Base-by-base conservation (phyloP, 1,284 basidiomycete species). In the Marasmius tenuissimus region DNA sequence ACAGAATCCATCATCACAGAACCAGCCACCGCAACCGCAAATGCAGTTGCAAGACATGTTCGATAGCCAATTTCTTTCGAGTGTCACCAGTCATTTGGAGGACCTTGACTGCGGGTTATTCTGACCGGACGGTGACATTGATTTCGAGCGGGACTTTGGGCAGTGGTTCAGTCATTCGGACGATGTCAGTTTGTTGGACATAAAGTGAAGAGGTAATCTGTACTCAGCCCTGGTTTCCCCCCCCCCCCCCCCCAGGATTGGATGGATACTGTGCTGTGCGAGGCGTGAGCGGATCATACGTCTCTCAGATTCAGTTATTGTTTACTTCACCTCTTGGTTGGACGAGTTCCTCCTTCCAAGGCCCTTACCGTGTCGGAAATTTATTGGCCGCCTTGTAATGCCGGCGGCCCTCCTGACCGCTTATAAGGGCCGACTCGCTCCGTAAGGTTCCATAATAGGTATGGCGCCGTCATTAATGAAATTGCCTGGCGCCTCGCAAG, bases 81-180 rank as follows among this genome's bases (percentile, higher is more conserved):
- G 70, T 8, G 72, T 81, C 6, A 73, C 75, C 27, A n/a, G n/a
- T n/a, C n/a, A n/a, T n/a, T n/a, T n/a, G n/a, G n/a, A n/a, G n/a
- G n/a, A n/a, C n/a, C n/a, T 85, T 55, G 80, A 83, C 58, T 39
- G 74, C 1, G 68, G 71, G 18, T 57, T 83, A 42, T 82, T 85
- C 68, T 71, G 76, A 48, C 65, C 71, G n/a, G 76, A 82, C 40
- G 78, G 78, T 2, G 78, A 82, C 58, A 72, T 87, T 68, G 83
- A 86, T 67, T 88, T 88, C 65, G 87, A 88, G 71, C 76, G 85
- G 67, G 86, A 87, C 67, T 88, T 88, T 71, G 83, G 84, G 56
- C 84, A 86, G 65, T 89, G 87, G 87, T 88, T 89, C 67, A 84
- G 84, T 27, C 27, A 27, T 68, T 80, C 77, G 27, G 79, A 84